Evolutionary conservation across 2,329 filamentous ascomycete genomes (phyloP).

Genomic region (Ascochyta koolunga): DNA sequence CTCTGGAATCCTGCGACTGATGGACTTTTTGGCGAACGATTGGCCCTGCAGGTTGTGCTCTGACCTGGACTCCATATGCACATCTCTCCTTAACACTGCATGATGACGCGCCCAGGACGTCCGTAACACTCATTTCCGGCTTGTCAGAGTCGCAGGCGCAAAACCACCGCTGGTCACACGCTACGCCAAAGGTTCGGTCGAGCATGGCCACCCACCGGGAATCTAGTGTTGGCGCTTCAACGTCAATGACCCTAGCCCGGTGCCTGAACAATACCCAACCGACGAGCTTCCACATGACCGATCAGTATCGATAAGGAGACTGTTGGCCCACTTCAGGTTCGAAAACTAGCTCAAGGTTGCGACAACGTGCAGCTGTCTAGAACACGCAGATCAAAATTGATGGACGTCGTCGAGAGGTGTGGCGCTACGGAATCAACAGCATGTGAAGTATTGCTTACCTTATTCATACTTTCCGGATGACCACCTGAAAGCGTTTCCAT

Average conservation of each 20-base stretch:
- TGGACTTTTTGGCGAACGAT: not conserved
- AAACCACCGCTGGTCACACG: conserved; percentile 1
- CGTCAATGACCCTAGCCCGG: conserved; percentile 5
- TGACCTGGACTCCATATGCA: not conserved
- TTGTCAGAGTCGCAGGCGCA: conserved; percentile 1
- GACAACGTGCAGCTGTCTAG: conserved; percentile 16
- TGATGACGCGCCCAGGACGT: not conserved
- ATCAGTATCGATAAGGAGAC: conserved; percentile 14
- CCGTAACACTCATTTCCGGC: conserved; percentile 2
- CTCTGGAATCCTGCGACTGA: conserved; percentile 3
- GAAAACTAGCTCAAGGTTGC: conserved; percentile 12
- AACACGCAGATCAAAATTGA: conserved; percentile 15
- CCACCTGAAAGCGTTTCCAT: not conserved
- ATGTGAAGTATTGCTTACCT: conserved; percentile 7
- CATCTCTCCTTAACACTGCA: not conserved
- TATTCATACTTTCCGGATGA: not conserved
- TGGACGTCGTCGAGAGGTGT: conserved; percentile 9
- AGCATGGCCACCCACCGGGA: conserved; percentile 11
- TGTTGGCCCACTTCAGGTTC: conserved; percentile 7
- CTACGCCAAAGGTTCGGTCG: conserved; percentile 6
- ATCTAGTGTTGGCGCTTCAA: conserved; percentile 13
- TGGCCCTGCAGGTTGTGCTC: not conserved
- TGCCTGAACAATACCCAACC: not conserved
- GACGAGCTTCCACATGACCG: conserved; percentile 6
- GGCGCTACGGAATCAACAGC: conserved; percentile 6